Evolutionary conservation across 768 basidiomycete genomes (phyloP).

Genomic region (Chlorophyllum brunneum): DNA sequence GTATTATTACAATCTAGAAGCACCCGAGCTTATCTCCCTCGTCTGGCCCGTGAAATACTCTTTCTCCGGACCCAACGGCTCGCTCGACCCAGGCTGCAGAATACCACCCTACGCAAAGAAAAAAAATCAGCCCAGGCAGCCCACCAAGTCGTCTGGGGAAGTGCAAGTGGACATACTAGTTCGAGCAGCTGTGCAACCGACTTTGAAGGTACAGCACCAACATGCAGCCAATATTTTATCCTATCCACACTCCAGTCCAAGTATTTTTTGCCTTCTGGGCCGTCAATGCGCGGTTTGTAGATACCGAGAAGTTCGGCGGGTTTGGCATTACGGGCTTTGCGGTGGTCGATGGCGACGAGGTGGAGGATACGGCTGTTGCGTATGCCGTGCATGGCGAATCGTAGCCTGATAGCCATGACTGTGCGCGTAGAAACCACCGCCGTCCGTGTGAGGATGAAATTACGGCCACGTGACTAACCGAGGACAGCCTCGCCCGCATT

Average conservation of each 20-base stretch:
- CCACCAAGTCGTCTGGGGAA: neutral
- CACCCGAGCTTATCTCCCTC: neutral
- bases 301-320: slow-evolving; percentile 86
- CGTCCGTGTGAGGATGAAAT: no score
- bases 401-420: slow-evolving; percentile 79
- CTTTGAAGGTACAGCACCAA: slow-evolving; percentile 81
- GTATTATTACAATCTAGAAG: neutral
- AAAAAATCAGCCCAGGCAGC: slow-evolving; percentile 2
- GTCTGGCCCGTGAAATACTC: neutral
- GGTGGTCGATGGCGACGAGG: slow-evolving; percentile 77
- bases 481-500: no score
- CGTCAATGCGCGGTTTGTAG: slow-evolving; percentile 67
- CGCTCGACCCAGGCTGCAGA: slow-evolving; percentile 50
- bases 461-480: no score
- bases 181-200: slow-evolving; percentile 74
- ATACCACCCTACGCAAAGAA: slow-evolving; percentile 50
- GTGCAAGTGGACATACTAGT: slow-evolving; percentile 49
- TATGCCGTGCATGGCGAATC: slow-evolving; percentile 78
- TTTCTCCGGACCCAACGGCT: no score
- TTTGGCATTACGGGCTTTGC: slow-evolving; percentile 71
- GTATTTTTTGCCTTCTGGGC: slow-evolving; percentile 56
- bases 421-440: no score
- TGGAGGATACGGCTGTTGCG: slow-evolving; percentile 77
- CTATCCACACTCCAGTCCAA: slow-evolving; percentile 90
- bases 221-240: slow-evolving; percentile 84